Evolutionary conservation across 305 asterid genomes (phyloP).

Genomic region (Fraxinus nigra): DNA sequence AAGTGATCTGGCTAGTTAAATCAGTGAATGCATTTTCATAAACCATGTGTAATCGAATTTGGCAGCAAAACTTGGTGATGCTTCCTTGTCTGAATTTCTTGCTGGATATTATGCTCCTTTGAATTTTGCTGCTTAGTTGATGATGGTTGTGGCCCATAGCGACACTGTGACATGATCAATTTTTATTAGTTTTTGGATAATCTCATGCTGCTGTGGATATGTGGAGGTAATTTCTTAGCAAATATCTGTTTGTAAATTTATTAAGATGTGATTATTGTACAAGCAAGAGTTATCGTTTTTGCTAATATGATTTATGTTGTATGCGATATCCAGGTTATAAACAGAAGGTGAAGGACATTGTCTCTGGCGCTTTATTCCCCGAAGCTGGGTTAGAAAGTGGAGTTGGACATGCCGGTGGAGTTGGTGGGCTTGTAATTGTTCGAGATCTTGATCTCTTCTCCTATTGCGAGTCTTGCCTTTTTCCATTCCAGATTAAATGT

Average conservation of each 20-base stretch:
- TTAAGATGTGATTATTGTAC: background rate
- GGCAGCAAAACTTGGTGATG: background rate
- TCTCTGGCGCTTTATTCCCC: slow-evolving; percentile 82
- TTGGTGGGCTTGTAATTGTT: slow-evolving; percentile 88
- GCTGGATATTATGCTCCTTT: background rate
- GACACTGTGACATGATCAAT: background rate
- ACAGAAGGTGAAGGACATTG: slow-evolving; percentile 70
- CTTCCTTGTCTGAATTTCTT: background rate
- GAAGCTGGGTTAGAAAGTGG: slow-evolving; percentile 80
- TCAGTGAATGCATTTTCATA: background rate
- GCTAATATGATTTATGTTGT: background rate
- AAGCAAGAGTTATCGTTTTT: background rate
- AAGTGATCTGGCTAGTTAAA: background rate
- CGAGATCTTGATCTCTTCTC: slow-evolving; percentile 92
- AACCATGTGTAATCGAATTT: background rate
- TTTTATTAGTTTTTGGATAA: background rate
- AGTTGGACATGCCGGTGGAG: slow-evolving; percentile 82
- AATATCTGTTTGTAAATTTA: background rate
- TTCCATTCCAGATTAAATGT: slow-evolving; percentile 90
- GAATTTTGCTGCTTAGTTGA: background rate
- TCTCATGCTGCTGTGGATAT: background rate
- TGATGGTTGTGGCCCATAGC: background rate
- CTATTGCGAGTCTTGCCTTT: slow-evolving; percentile 88
- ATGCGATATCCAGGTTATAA: slow-evolving; percentile 56
- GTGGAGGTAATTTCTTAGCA: background rate